Evolutionary conservation across 768 basidiomycete genomes (phyloP).

Genomic region (Trametopsis cervina): DNA sequence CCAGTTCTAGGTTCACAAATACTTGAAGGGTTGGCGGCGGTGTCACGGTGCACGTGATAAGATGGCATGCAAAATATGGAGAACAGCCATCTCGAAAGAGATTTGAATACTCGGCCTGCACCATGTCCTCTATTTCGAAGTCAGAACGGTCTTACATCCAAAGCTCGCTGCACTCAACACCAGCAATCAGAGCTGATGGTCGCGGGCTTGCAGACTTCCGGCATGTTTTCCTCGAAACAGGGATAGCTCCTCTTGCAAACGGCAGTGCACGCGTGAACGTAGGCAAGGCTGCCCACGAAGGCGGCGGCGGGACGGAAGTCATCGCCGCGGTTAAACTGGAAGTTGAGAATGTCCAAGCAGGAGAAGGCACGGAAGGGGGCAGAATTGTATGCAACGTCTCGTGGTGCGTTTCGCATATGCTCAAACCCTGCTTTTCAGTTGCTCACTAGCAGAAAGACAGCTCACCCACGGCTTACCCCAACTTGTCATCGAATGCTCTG

Average conservation of each 20-base stretch:
- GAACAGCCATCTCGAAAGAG: too few relatives aligned
- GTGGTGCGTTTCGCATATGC: conserved; percentile 50
- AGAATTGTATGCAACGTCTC: conserved; percentile 62
- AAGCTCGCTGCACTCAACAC: conserved; percentile 48
- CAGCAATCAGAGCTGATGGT: conserved; percentile 73
- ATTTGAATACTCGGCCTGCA: too few relatives aligned
- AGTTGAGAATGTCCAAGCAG: conserved; percentile 49
- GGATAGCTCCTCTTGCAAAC: conserved; percentile 74
- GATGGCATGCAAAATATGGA: too few relatives aligned
- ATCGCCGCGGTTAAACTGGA: conserved; percentile 77
- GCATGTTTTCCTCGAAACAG: conserved; percentile 66
- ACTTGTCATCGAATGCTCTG: conserved; percentile 50
- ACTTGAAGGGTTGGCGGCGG: too few relatives aligned
- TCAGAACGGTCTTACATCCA: conserved; percentile 76
- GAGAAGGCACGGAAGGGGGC: conserved; percentile 48
- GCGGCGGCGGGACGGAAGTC: conserved; percentile 68
- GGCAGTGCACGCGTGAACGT: conserved; percentile 74
- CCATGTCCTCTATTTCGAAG: conserved; percentile 45
- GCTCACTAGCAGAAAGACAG: conserved; percentile 40
- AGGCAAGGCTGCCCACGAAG: conserved; percentile 48
- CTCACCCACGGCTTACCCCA: conserved; percentile 76
- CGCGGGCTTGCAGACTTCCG: conserved; percentile 63
- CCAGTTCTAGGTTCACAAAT: too few relatives aligned
- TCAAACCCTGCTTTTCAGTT: conserved; percentile 2
- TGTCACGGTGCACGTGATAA: too few relatives aligned